Percentiles rank a stretch among this genome's conserved stretches.
phyloP scores from a whole-genome alignment of 176 grass and related monocot species.

The Poa annua region DNA sequence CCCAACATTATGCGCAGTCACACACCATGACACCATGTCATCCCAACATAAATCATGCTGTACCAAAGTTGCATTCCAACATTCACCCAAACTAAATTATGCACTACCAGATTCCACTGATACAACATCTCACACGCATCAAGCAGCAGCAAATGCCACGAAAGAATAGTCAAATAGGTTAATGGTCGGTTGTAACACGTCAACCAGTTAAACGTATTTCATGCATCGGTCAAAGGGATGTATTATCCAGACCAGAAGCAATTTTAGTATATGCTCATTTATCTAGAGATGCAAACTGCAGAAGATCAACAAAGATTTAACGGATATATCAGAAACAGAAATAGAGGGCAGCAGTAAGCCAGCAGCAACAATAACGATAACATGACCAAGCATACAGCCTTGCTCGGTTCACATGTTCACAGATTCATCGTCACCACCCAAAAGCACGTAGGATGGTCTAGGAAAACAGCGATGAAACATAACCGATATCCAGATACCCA shows the following conservation, averaged over 20 bases:
- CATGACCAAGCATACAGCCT: constrained; percentile 29
- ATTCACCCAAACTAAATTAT: not conserved
- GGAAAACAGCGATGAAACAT: constrained; percentile 39
- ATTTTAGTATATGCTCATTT: not conserved
- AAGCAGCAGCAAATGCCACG: not conserved
- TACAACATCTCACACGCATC: not conserved
- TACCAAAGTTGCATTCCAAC: not conserved
- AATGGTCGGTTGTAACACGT: not conserved
- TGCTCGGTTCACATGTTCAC: constrained; percentile 20
- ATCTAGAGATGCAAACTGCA: constrained; percentile 7
- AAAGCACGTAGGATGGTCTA: constrained; percentile 26
- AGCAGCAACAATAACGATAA: constrained; percentile 19
- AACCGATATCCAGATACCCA: constrained; percentile 45
- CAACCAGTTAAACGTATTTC: not conserved
- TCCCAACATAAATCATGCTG: not conserved
- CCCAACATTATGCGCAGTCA: too few relatives aligned
- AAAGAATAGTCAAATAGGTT: not conserved
- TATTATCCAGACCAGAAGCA: constrained; percentile 1
- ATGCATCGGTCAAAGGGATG: not conserved
- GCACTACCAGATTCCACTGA: not conserved
- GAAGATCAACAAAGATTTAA: not conserved
- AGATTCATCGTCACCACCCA: constrained; percentile 38
- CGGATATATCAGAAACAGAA: not conserved
- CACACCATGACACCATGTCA: not conserved
- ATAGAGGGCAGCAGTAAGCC: not conserved